Evolutionary conservation across 768 basidiomycete species (phyloP).

Genomic region (Mycena galericulata): DNA sequence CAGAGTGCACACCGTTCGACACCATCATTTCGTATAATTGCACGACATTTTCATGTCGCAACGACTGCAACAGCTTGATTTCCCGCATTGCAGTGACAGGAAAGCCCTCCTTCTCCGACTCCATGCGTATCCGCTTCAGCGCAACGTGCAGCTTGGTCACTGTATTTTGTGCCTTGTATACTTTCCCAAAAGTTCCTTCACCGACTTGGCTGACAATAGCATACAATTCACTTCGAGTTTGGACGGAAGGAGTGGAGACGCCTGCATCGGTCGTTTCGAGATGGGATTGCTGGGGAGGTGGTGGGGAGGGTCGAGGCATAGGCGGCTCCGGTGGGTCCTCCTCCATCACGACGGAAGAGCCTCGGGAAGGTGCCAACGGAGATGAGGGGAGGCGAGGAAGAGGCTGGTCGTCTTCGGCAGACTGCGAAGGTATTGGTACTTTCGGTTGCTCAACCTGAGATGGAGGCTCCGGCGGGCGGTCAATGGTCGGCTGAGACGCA

Average conservation of each 20-base stretch:
- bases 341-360: conserved; percentile 34
- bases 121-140: conserved; percentile 97
- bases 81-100: conserved; percentile 99
- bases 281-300: conserved; percentile 7
- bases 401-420: conserved; percentile 12
- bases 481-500: conserved; percentile 5
- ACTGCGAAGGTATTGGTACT: neutral
- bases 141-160: conserved; percentile 85
- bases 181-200: conserved; percentile 98
- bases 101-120: conserved; percentile 96
- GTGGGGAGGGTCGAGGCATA: conserved; percentile 19
- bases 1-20: conserved; percentile 77
- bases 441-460: neutral
- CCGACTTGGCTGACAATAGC: conserved; percentile 93
- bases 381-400: conserved; percentile 20
- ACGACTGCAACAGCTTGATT: conserved; percentile 94
- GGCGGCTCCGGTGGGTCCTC: conserved; percentile 22
- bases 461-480: neutral
- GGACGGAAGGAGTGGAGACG: conserved; percentile 27
- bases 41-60: conserved; percentile 92
- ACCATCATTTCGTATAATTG: conserved; percentile 98
- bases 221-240: conserved; percentile 71
- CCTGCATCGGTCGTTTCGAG: conserved; percentile 22
- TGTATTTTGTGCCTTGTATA: conserved; percentile 91
- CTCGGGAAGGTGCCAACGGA: conserved; percentile 22